These are phyloP conservation scores for Yamadazyma kanchanaburiensis DNA, from an alignment of 1,139 yeast species.

Conservation along the genomic window DNA sequence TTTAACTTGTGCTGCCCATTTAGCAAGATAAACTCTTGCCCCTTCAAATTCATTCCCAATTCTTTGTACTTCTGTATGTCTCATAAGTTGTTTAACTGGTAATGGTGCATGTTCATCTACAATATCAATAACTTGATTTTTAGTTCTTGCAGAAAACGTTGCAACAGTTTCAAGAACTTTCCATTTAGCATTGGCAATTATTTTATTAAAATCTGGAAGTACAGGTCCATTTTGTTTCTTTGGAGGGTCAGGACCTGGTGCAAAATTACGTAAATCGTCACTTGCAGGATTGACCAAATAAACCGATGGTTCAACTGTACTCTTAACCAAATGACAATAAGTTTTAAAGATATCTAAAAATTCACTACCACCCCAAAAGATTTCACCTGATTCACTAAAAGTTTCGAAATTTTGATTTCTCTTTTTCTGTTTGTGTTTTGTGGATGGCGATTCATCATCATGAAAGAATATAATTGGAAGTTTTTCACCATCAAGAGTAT, in stretches of 20 bases:
- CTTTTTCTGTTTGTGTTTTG: constrained; percentile 55
- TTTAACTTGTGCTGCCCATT: constrained; percentile 95
- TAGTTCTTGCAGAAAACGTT: constrained; percentile 68
- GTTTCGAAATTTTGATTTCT: constrained; percentile 71
- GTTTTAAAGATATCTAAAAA: constrained; percentile 54
- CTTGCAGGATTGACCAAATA: constrained; percentile 76
- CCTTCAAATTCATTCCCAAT: constrained; percentile 91
- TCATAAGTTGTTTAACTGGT: constrained; percentile 59
- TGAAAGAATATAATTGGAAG: constrained; percentile 87
- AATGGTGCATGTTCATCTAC: constrained; percentile 67
- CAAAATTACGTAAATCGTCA: constrained; percentile 73
- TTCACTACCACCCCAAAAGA: constrained; percentile 92
- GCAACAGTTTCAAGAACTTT: constrained; percentile 81
- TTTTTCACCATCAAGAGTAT: constrained; percentile 66
- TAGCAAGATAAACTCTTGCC: constrained; percentile 69
- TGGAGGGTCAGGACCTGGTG: constrained; percentile 43
- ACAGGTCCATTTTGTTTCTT: constrained; percentile 15
- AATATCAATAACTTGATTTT: constrained; percentile 54
- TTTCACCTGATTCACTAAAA: constrained; percentile 56
- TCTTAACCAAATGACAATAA: constrained; percentile 60
- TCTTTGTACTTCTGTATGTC: constrained; percentile 73
- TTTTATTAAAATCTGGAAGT: constrained; percentile 41
- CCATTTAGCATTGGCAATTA: constrained; percentile 78
- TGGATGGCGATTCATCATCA: constrained; percentile 81
- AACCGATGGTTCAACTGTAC: constrained; percentile 70